A percentile compares a stretch with the other conserved stretches of the same genome.
These are phyloP conservation scores for Paxillus ammoniavirescens DNA, from an alignment of 768 basidiomycete genomes.

Conservation along the genomic window DNA sequence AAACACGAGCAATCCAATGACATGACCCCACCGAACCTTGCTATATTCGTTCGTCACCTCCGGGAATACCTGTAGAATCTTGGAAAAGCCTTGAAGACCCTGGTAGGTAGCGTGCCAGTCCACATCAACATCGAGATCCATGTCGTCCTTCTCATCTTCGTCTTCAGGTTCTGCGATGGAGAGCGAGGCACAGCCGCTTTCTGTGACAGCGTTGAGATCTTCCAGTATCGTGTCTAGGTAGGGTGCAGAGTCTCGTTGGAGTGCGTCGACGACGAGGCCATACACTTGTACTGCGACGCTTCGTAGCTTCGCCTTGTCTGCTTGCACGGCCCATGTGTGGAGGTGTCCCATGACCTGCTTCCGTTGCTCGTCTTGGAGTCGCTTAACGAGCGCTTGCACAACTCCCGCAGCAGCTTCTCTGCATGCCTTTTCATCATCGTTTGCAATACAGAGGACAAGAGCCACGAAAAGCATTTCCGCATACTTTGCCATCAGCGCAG, in stretches of 20 bases:
- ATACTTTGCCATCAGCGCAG: constrained; percentile 69
- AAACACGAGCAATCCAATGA: constrained; percentile 71
- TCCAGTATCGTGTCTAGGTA: constrained; percentile 51
- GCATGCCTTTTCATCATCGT: constrained; percentile 89
- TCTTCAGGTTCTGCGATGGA: constrained; percentile 31
- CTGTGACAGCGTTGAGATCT: constrained; percentile 45
- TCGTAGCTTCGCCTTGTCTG: constrained; percentile 55
- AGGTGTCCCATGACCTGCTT: constrained; percentile 64
- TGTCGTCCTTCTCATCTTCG: constrained; percentile 37
- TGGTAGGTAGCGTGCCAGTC: constrained; percentile 89
- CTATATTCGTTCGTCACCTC: constrained; percentile 43
- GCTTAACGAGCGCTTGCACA: constrained; percentile 70
- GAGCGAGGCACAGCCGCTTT: constrained; percentile 7
- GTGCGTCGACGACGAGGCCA: constrained; percentile 73
- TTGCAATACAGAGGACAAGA: constrained; percentile 89
- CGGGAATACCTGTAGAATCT: constrained; percentile 59
- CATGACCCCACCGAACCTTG: constrained; percentile 58
- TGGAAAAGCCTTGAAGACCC: constrained; percentile 61
- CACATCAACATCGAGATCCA: constrained; percentile 52
- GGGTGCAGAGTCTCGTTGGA: constrained; percentile 45
- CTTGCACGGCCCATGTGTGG: constrained; percentile 75
- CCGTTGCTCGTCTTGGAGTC: constrained; percentile 61
- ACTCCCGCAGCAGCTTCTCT: constrained; percentile 85
- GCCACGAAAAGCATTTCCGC: constrained; percentile 88
- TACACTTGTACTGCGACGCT: constrained; percentile 81